These are phyloP conservation scores for Penicillium steckii DNA, from an alignment of 495 filamentous ascomycete species.

Conservation along the genomic window DNA sequence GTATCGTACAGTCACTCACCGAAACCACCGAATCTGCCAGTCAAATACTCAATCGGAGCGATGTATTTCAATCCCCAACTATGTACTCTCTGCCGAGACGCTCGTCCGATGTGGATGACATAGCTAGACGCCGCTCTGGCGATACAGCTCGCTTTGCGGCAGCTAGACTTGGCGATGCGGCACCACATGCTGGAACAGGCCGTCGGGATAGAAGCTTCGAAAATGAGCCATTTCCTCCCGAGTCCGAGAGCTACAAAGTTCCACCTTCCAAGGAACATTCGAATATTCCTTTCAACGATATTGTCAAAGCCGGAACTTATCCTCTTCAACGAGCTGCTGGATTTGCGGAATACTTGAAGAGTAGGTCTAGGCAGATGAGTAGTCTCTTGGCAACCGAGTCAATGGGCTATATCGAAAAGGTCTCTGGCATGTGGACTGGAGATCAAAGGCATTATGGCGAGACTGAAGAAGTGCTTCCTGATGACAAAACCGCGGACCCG, in stretches of 20 bases:
- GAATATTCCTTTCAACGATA: slow-evolving; percentile 36
- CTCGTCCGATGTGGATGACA: slow-evolving; percentile 26
- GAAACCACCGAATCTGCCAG: slow-evolving; percentile 79
- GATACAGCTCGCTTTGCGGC: slow-evolving; percentile 40
- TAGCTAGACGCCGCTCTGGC: slow-evolving; percentile 36
- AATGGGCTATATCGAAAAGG: slow-evolving; percentile 96
- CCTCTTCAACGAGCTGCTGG: slow-evolving; percentile 84
- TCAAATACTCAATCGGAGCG: slow-evolving; percentile 81
- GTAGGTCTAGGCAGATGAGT: slow-evolving; percentile 76
- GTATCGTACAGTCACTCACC: slow-evolving; percentile 67
- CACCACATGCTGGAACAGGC: background rate
- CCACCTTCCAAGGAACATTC: slow-evolving; percentile 20
- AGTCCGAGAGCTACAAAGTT: slow-evolving; percentile 20
- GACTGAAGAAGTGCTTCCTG: slow-evolving; percentile 62
- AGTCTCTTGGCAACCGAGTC: slow-evolving; percentile 85
- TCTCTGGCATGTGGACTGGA: slow-evolving; percentile 96
- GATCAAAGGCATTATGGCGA: slow-evolving; percentile 87
- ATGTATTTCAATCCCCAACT: slow-evolving; percentile 86
- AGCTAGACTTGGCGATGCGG: slow-evolving; percentile 9
- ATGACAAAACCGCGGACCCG: slow-evolving; percentile 61
- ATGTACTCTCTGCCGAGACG: slow-evolving; percentile 48
- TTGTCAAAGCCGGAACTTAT: slow-evolving; percentile 72
- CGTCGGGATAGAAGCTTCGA: slow-evolving; percentile 8
- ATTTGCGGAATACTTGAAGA: slow-evolving; percentile 80
- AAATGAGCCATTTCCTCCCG: slow-evolving; percentile 12